These are phyloP conservation scores for Lentinus polychrous DNA, from an alignment of 1,284 basidiomycete species.

Conservation along the genomic window DNA sequence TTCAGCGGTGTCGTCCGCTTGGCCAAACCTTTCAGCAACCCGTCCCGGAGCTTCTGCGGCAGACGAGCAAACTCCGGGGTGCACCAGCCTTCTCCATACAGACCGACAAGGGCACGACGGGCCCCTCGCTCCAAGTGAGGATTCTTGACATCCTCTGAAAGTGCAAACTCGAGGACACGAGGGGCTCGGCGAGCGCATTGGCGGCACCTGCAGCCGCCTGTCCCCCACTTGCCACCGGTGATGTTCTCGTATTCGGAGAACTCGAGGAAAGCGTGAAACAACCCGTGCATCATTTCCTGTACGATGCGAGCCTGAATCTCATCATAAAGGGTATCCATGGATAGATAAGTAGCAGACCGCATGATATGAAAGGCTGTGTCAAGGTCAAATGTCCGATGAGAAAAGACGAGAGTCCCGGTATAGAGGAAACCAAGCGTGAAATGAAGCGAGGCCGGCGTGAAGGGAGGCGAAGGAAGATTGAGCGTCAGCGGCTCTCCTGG, in stretches of 20 bases:
- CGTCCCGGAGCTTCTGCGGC: slow-evolving; percentile 58
- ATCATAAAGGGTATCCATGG: slow-evolving; percentile 65
- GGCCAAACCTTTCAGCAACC: slow-evolving; percentile 62
- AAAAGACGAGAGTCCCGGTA: slow-evolving; percentile 90
- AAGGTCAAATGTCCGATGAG: slow-evolving; percentile 89
- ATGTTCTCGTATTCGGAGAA: slow-evolving; percentile 70
- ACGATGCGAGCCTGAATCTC: slow-evolving; percentile 81
- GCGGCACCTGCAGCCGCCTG: slow-evolving; percentile 73
- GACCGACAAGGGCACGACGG: slow-evolving; percentile 65
- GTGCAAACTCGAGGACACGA: slow-evolving; percentile 75
- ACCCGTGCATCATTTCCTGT: slow-evolving; percentile 83
- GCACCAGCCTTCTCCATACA: slow-evolving; percentile 85
- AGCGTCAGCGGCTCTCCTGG: slow-evolving; percentile 49
- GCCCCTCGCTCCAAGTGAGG: slow-evolving; percentile 63
- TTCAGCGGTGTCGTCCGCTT: slow-evolving; percentile 60
- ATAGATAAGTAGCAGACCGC: slow-evolving; percentile 78
- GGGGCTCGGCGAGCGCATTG: slow-evolving; percentile 75
- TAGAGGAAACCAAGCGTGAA: slow-evolving; percentile 94
- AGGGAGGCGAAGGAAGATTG: slow-evolving; percentile 84
- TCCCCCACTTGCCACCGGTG: slow-evolving; percentile 68
- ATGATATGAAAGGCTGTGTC: slow-evolving; percentile 88
- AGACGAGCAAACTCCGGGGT: slow-evolving; percentile 71
- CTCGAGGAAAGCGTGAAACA: slow-evolving; percentile 76
- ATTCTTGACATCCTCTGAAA: slow-evolving; percentile 71
- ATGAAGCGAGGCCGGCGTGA: slow-evolving; percentile 90